Evolutionary conservation across 768 basidiomycete genomes (phyloP), one percentile per base, ranked within the genome.

Genomic region (Exidia glandulosa): DNA sequence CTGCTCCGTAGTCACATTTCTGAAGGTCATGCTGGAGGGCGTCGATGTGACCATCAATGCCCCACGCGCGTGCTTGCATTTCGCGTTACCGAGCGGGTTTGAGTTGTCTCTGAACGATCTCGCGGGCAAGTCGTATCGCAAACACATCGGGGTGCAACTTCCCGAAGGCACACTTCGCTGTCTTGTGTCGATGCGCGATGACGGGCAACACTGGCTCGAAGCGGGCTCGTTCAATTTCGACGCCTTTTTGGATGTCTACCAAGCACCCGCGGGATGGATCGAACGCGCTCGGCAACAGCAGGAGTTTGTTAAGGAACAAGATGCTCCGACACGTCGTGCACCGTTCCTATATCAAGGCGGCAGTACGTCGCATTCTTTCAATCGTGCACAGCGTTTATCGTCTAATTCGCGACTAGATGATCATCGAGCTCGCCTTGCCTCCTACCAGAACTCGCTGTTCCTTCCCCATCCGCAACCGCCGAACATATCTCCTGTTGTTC

Each of bases 101-200:
- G 74, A 73, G 31, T 63, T 90, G 19, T 83, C 89, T 59, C 82
- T 74, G 63, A 95, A 94, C 66, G 87, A 94, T 66, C 72, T 88
- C 29, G 86, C 87, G 2, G 84, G 88, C 16, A 76, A 79, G 31
- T 76, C 77, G 36, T 86, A 89, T 68, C 79, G 81, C 48, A 89
- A 81, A 65, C 75, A 85, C 34, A 80, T 80, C 3, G 83, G 79
- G 64, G 25, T 93, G 9, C 77, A 76, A 32, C 58, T 89, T 3
- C 87, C 88, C 7, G 62, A 72, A 16, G 70, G 78, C 3, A 71
- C 71, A 25, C 57, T 82, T 9, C 83, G 79, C 62, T 65, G 84
- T 27, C 73, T 94, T 32, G 50, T 47, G 63, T 16, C 59, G 41
- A 13, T 57, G 54, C 9, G 47, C 62, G 5, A 67, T 82, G 32